phyloP scores from a whole-genome alignment of 2,329 filamentous ascomycete genomes.

The Rhytidhysteron rufulum region DNA sequence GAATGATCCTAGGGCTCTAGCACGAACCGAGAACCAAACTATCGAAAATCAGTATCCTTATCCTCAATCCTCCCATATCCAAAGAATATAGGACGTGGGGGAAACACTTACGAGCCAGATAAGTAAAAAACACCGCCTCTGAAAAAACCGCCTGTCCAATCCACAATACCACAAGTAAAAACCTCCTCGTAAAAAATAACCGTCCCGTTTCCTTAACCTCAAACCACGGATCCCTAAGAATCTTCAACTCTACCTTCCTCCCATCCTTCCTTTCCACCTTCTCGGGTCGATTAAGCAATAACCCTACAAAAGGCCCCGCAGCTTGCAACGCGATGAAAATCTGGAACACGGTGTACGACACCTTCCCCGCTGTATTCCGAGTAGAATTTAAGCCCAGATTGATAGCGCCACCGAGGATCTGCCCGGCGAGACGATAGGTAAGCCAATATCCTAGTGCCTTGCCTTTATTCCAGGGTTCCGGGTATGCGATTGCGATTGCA shows the following conservation, averaged over 20 bases:
- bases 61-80: constrained; percentile 15
- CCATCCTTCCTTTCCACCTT: constrained; percentile 65
- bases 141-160: constrained; percentile 69
- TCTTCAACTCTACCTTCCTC: constrained; percentile 56
- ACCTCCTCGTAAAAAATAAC: constrained; percentile 58
- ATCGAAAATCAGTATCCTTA: constrained; percentile 14
- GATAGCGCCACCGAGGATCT: constrained; percentile 69
- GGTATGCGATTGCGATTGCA: constrained; percentile 69
- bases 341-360: constrained; percentile 66
- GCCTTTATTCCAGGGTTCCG: constrained; percentile 60
- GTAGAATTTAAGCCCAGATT: constrained; percentile 64
- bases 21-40: constrained; percentile 67
- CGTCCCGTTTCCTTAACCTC: constrained; percentile 60
- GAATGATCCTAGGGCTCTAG: constrained; percentile 67
- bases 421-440: constrained; percentile 57
- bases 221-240: constrained; percentile 52
- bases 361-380: constrained; percentile 56
- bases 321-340: constrained; percentile 70
- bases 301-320: constrained; percentile 59
- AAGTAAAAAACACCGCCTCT: constrained; percentile 71
- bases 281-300: constrained; percentile 59
- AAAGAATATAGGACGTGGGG: constrained; percentile 6
- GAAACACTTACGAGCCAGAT: constrained; percentile 45
- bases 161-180: constrained; percentile 62
- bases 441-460: constrained; percentile 63